Conservation (phyloP, 768 basidiomycete species). For the Agaricus bisporus region DNA sequence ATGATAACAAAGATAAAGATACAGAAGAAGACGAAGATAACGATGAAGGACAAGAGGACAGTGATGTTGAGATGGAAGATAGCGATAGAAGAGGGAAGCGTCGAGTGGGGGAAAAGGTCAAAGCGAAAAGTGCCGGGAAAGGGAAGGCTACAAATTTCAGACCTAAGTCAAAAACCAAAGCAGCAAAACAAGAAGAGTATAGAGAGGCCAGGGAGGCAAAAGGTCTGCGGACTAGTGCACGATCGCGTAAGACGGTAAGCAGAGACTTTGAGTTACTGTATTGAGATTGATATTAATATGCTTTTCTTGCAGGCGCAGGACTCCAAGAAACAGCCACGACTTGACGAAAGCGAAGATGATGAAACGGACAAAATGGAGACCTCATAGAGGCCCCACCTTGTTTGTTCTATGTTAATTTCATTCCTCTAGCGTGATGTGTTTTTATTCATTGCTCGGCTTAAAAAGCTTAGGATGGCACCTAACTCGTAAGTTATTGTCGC, state of each 20-base stretch:
- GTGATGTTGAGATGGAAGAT: constrained; percentile 9
- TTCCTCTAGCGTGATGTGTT: not conserved
- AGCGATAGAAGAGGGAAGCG: not conserved
- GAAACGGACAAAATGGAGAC: constrained; percentile 10
- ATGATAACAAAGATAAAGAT: not conserved
- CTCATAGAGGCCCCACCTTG: not conserved
- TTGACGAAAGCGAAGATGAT: not conserved
- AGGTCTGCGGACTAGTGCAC: constrained; percentile 4
- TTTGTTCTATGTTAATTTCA: not conserved
- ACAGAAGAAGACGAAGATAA: not conserved
- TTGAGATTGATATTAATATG: not conserved
- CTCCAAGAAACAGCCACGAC: not conserved
- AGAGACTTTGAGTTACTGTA: not conserved
- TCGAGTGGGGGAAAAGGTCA: not conserved
- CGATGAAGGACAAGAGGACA: not conserved
- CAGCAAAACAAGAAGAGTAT: constrained; percentile 1
- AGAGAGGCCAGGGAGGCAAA: constrained; percentile 6
- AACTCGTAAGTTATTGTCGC: too few relatives aligned
- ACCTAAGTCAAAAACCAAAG: not conserved
- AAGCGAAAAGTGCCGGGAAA: not conserved
- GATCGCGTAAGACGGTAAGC: constrained; percentile 3
- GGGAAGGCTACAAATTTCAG: not conserved
- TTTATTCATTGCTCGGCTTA: too few relatives aligned
- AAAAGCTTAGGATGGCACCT: too few relatives aligned
- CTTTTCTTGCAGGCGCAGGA: not conserved